Conservation (phyloP, 1,284 basidiomycete genomes). For the Sporisorium graminicola region DNA sequence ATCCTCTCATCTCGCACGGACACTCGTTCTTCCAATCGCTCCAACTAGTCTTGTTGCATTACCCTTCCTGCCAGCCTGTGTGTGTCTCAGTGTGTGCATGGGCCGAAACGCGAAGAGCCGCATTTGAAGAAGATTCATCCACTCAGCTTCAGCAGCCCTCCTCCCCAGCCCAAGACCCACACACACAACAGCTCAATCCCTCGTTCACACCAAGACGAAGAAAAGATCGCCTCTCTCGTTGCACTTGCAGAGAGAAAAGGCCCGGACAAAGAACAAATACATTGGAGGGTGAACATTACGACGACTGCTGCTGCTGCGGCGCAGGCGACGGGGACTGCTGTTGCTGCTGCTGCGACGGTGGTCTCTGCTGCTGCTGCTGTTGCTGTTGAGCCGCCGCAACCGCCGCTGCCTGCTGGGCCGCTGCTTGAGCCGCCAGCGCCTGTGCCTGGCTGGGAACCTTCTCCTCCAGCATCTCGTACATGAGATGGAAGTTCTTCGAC, state of each 20-base stretch:
- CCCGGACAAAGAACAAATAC: slow-evolving; percentile 1
- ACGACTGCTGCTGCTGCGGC: not conserved
- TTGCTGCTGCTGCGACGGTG: slow-evolving; percentile 9
- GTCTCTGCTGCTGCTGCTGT: slow-evolving; percentile 25
- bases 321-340: not conserved
- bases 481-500: slow-evolving; percentile 80
- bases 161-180: no score
- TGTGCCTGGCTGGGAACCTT: slow-evolving; percentile 72
- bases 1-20: not conserved
- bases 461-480: slow-evolving; percentile 88
- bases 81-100: no score
- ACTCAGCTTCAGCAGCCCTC: no score
- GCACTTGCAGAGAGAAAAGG: not conserved
- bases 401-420: slow-evolving; percentile 45
- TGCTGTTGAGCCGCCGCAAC: slow-evolving; percentile 26
- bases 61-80: no score
- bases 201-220: no score
- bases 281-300: not conserved
- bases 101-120: no score
- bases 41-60: not conserved
- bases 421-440: slow-evolving; percentile 44
- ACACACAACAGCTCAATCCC: no score
- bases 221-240: not conserved
- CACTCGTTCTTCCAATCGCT: not conserved
- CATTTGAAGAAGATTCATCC: not conserved